Evolutionary conservation across 176 grass and related monocot species (phyloP), one percentile per base, ranked within the genome.

Genomic region (Saccharum spontaneum): DNA sequence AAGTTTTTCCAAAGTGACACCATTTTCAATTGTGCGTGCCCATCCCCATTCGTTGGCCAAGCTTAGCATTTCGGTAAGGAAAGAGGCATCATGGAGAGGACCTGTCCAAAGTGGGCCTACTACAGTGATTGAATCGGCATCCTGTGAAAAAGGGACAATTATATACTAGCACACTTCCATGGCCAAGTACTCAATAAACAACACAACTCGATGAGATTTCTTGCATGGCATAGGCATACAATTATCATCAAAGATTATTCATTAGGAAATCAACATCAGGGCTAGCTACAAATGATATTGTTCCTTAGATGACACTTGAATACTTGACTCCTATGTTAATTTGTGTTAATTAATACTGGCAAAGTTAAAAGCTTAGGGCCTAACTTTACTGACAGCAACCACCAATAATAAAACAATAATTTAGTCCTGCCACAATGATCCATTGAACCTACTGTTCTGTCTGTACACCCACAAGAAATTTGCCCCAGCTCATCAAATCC

Each of bases 21-120:
- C 92, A 77, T 94, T 94, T 40, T 84, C 72, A 70, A 46, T 78
- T 59, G 87, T 91, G 71, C 65, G 61, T 48, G 95, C 84, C 93
- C 97, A 98, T 86, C 93, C 91, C 93, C 86, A 94, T 83, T 94
- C 78, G 5, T 62, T 54, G 41, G 97, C 91, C 88, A 95, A 92
- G 46, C 67, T 69, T 87, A 96, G 80, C 97, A 98, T 98, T 87
- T 92, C 76, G 73, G 67, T 83, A 31, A 98, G 73, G 85, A 85
- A 88, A 55, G 88, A 82, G 43, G 69, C 49, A 96, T 93, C 85
- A 86, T 98, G 97, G 72, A 98, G 88, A 81, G 86, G 84, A 68
- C 97, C 97, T 28, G 68, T 98, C 96, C 96, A 98, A 48, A 98
- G 83, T 20, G 96, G 93, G 60, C 91, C 91, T 37, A 94, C 75